Conservation (phyloP, 257 asterid species). For the Solanum etuberosum region DNA sequence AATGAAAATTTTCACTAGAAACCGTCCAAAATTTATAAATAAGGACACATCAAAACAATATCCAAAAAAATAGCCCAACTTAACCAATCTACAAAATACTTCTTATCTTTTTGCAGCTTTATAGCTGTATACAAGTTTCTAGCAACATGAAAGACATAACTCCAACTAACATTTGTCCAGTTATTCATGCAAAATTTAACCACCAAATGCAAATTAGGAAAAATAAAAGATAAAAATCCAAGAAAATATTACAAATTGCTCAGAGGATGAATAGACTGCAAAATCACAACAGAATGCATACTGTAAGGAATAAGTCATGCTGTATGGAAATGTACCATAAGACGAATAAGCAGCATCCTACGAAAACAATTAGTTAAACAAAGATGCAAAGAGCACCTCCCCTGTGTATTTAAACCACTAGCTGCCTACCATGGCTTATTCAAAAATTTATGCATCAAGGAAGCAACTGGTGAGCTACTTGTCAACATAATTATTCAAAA, state of each 20-base stretch:
- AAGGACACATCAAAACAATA: neutral
- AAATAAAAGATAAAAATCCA: neutral
- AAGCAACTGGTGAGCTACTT: neutral
- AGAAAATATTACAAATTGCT: neutral
- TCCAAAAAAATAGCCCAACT: neutral
- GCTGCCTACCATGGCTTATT: neutral
- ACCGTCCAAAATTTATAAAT: neutral
- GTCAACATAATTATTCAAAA: neutral
- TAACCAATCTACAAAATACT: neutral
- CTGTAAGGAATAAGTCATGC: neutral
- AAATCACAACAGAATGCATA: neutral
- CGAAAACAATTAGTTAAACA: neutral
- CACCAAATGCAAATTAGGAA: neutral
- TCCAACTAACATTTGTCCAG: neutral
- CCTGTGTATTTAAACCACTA: neutral
- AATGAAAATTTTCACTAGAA: neutral
- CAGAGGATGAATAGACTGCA: neutral
- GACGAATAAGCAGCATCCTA: neutral
- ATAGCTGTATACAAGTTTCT: neutral
- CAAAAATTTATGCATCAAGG: neutral
- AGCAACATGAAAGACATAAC: neutral
- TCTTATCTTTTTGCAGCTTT: neutral
- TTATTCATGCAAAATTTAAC: neutral
- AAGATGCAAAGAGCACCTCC: neutral
- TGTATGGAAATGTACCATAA: neutral